Conservation (phyloP, 108 stramenopile genomes). For the Nitzschia sp. region DNA sequence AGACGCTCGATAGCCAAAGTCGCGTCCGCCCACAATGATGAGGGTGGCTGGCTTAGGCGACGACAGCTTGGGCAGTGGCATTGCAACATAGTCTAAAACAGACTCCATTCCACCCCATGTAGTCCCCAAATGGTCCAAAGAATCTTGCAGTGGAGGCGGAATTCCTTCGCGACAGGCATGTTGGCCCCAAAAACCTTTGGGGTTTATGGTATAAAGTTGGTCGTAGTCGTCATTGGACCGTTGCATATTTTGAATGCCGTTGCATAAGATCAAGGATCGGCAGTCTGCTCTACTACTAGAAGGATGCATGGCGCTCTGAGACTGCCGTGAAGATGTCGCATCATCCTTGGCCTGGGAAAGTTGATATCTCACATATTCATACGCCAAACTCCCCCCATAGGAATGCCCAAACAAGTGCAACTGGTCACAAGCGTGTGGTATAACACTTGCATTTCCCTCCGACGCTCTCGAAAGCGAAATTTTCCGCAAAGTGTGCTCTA, state of each 20-base stretch:
- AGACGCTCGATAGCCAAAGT: background rate
- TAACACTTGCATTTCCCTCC: background rate
- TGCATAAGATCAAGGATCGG: background rate
- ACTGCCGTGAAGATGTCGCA: too few species aligned
- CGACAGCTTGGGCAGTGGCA: background rate
- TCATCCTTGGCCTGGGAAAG: constrained; percentile 2
- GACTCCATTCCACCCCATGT: constrained; percentile 61
- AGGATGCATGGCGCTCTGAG: too few species aligned
- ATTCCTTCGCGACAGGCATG: constrained; percentile 41
- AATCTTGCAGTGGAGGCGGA: constrained; percentile 22
- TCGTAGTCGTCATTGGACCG: background rate
- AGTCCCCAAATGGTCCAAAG: constrained; percentile 50
- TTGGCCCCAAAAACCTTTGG: constrained; percentile 37
- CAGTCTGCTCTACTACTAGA: background rate
- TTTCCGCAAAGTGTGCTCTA: constrained; percentile 36
- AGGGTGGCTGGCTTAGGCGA: background rate
- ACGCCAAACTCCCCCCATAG: constrained; percentile 66
- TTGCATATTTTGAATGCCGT: constrained; percentile 8
- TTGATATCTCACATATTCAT: constrained; percentile 57
- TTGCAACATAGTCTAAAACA: constrained; percentile 46
- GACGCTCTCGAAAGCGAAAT: background rate
- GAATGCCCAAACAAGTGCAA: constrained; percentile 74
- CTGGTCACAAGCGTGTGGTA: background rate
- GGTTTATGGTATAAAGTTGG: background rate
- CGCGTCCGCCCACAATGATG: background rate